These are phyloP conservation scores for Zymoseptoria pseudotritici DNA, from an alignment of 2,329 filamentous ascomycete genomes.

Conservation along the genomic window DNA sequence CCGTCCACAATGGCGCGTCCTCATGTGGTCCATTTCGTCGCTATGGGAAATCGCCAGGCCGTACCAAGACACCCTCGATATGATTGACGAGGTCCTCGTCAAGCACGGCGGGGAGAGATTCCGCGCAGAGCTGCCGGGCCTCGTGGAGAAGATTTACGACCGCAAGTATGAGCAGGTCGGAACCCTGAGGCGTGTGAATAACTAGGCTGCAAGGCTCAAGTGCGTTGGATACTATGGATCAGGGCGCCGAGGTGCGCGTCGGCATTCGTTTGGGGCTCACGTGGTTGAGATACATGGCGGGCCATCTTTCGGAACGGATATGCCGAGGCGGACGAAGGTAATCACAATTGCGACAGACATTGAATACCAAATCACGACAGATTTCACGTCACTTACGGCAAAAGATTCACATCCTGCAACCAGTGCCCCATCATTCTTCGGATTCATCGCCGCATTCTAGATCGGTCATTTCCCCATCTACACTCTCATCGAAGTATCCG, in stretches of 20 bases:
- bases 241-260: not conserved
- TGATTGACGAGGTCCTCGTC: slow-evolving; percentile 4
- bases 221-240: not conserved
- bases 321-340: too few relatives aligned
- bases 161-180: not conserved
- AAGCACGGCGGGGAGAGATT: slow-evolving; percentile 11
- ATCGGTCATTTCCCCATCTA: not conserved
- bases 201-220: not conserved
- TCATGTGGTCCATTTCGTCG: not conserved
- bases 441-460: not conserved
- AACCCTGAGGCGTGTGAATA: not conserved
- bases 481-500: too few relatives aligned
- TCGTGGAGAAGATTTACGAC: not conserved
- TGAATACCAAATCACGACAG: too few relatives aligned
- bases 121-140: slow-evolving; percentile 8
- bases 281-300: not conserved
- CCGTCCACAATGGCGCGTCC: not conserved
- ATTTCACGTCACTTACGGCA: too few relatives aligned
- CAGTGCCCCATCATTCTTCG: not conserved
- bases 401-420: too few relatives aligned
- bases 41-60: not conserved
- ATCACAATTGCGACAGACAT: too few relatives aligned
- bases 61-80: not conserved
- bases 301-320: not conserved
- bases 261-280: not conserved